Evolutionary conservation across 2,329 filamentous ascomycete species (phyloP), one percentile per base, ranked within the genome.

Genomic region (Tolypocladium endophyticum): DNA sequence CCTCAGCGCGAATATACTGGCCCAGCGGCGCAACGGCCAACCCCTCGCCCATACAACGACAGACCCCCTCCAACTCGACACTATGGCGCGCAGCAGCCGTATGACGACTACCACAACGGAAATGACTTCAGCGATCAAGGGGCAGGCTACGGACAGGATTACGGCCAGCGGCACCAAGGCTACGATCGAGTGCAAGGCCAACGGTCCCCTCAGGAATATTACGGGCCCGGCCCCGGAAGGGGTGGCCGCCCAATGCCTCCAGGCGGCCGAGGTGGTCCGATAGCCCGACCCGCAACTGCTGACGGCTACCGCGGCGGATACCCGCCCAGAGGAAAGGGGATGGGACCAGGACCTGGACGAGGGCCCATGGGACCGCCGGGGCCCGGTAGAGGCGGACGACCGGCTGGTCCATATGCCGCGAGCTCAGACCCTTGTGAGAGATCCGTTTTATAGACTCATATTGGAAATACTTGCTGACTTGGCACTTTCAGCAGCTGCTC

Each of bases 1-100:
- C 73, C 66, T 53, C 76, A 80, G 66, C 77, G 77, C 60, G 75
- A 76, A n/a, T 81, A 82, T 66, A 75, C 73, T 62, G 79, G 78
- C 43, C 75, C 73, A 38, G 77, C 74, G 57, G 73, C 74, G 53
- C 76, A 75, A 59, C 71, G 76, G 58, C 71, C 74, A 55, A 68
- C 65, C 55, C 73, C 74, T 45, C 74, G 75, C 74, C 67, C 71
- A 65, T 67, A 67, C 55, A 67, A 64, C 60, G 65, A 66, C 30
- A 66, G 62, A 47, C 68, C 63, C 23, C 67, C 67, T n/a, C 66
- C 66, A 59, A 57, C 43, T 14, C 74, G 74, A 58, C 73, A 73
- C 38, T 72, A 73, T 64, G 70, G 69, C 60, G 64, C 66, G 59
- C 69, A 69, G 18, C 73, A 75, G 60, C 73, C 80, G 59, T 78